Conservation (phyloP, 805 yeast species). For the Candida oleophila region DNA sequence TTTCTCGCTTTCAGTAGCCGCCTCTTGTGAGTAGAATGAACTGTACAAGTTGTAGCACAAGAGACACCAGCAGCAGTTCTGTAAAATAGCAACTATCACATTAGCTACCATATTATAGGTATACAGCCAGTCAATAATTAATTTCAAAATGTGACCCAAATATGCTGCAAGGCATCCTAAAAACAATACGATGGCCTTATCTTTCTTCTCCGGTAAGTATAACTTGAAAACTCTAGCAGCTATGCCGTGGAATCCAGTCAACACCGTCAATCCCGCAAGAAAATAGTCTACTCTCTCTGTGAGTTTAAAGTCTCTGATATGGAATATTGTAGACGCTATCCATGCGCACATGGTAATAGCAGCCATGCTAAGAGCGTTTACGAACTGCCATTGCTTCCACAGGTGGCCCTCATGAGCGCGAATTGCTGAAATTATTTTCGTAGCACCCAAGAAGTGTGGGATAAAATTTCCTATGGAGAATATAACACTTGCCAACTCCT, state of each 20-base stretch:
- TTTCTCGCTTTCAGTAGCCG: constrained; percentile 5
- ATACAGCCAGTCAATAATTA: constrained; percentile 79
- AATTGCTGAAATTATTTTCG: constrained; percentile 22
- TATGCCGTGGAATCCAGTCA: constrained; percentile 74
- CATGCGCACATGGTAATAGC: constrained; percentile 80
- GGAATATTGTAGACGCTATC: constrained; percentile 84
- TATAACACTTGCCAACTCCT: constrained; percentile 77
- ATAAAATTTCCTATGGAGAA: constrained; percentile 59
- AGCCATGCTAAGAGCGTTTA: constrained; percentile 48
- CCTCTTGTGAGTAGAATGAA: constrained; percentile 22
- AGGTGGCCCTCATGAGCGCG: background rate
- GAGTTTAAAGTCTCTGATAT: constrained; percentile 72
- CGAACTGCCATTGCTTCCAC: constrained; percentile 11
- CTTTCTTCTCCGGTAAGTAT: constrained; percentile 35
- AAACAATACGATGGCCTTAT: constrained; percentile 34
- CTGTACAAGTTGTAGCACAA: constrained; percentile 33
- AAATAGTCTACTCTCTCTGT: constrained; percentile 90
- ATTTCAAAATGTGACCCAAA: constrained; percentile 60
- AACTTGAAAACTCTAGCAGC: constrained; percentile 59
- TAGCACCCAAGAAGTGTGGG: constrained; percentile 51
- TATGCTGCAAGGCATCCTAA: constrained; percentile 50
- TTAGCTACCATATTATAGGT: constrained; percentile 94
- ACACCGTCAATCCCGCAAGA: constrained; percentile 87
- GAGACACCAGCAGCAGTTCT: constrained; percentile 47
- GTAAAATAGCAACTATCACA: constrained; percentile 72